A percentile compares a stretch with the other conserved stretches of the same genome.
These are phyloP conservation scores for Capsicum chinense DNA, from an alignment of 257 asterid species.

Conservation along the genomic window DNA sequence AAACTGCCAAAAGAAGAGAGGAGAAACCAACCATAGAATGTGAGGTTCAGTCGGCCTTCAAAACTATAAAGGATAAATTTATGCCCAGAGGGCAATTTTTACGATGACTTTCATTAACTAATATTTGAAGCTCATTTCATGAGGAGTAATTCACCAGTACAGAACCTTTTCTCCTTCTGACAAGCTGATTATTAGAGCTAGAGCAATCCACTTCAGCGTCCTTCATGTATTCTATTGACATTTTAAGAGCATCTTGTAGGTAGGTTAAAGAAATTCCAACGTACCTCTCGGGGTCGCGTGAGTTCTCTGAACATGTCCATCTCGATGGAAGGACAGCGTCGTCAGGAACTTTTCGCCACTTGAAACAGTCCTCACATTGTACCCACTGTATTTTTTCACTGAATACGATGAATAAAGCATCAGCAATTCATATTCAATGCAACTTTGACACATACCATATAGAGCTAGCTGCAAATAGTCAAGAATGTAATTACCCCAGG, in stretches of 20 bases:
- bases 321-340: constrained; percentile 71
- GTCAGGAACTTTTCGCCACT: constrained; percentile 90
- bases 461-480: constrained; percentile 22
- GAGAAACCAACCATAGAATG: not conserved
- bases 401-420: constrained; percentile 22
- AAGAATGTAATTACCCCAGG: constrained; percentile 57
- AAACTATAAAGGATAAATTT: not conserved
- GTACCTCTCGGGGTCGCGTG: constrained; percentile 76
- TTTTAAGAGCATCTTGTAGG: constrained; percentile 11
- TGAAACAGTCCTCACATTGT: constrained; percentile 90
- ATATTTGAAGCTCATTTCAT: not conserved
- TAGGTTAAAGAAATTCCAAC: constrained; percentile 6
- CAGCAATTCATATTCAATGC: constrained; percentile 34
- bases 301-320: constrained; percentile 81
- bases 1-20: constrained; percentile 20
- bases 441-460: constrained; percentile 31
- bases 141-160: constrained; percentile 18
- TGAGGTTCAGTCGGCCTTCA: not conserved
- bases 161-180: constrained; percentile 5
- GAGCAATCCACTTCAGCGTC: constrained; percentile 17
- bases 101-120: not conserved
- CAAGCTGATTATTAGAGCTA: constrained; percentile 8
- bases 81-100: not conserved
- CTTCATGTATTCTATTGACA: constrained; percentile 22
- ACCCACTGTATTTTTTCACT: constrained; percentile 77